Conservation (phyloP, 371 early-diverging fungal species). For the Syncephalastrum racemosum region DNA sequence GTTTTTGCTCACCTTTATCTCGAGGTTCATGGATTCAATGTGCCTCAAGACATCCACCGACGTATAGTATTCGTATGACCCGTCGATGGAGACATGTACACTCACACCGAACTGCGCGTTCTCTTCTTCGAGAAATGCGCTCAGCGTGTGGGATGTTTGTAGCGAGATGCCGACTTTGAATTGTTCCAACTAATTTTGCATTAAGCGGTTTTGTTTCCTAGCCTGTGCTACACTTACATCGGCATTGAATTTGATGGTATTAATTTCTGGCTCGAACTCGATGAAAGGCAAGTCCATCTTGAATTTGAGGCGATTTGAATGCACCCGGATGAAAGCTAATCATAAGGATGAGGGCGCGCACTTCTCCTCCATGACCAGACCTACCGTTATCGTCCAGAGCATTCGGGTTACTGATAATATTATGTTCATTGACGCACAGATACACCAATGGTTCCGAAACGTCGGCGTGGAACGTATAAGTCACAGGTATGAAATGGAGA, state of each 20-base stretch:
- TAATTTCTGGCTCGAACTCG: constrained; percentile 58
- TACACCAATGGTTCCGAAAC: constrained; percentile 58
- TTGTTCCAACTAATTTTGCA: constrained; percentile 44
- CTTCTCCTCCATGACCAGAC: constrained; percentile 1
- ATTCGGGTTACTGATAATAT: constrained; percentile 78
- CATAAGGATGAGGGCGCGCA: not conserved
- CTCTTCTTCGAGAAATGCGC: constrained; percentile 63
- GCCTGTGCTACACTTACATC: constrained; percentile 31
- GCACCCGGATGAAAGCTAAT: constrained; percentile 64
- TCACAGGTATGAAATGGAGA: constrained; percentile 71
- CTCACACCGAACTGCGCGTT: constrained; percentile 57
- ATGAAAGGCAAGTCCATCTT: constrained; percentile 60
- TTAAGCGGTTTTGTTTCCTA: not conserved
- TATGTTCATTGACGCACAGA: constrained; percentile 79
- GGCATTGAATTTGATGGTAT: constrained; percentile 57
- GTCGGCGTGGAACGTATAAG: constrained; percentile 57
- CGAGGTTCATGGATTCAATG: constrained; percentile 64
- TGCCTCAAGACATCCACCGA: constrained; percentile 53
- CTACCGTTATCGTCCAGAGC: constrained; percentile 79
- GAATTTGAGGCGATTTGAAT: constrained; percentile 41
- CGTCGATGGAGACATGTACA: constrained; percentile 52
- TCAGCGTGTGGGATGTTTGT: constrained; percentile 71
- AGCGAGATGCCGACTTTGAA: constrained; percentile 55
- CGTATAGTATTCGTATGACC: constrained; percentile 64
- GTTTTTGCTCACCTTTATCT: constrained; percentile 52